Base-by-base conservation (phyloP, 1,284 basidiomycete species). In the Phylloboletellus chloephorus region DNA sequence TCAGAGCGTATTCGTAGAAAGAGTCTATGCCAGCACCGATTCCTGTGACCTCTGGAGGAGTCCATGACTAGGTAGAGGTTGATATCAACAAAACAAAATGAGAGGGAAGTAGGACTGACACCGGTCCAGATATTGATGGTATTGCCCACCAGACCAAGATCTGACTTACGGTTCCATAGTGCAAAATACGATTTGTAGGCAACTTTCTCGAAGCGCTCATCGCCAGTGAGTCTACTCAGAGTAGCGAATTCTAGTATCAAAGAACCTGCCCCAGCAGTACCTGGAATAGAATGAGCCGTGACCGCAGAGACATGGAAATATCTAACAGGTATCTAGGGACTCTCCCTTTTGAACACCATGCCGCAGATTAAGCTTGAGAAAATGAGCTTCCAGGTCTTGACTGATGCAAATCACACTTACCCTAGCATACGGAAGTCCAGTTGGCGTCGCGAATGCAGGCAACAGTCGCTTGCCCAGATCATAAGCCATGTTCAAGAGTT, bases 21-120 rank as follows among this genome's bases (percentile, higher is more conserved):
- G 88, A 92, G 61, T 96, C 92, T 37, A 94, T 82, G 1, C 93
- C 93, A 10, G 93, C 93, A 20, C 93, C 92, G 24, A 93, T 86
- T 4, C 86, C 78, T 23, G 80, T 83, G 5, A 85, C 62, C 49
- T 88, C 84, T 17, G 88, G 88, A 33, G 71, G 66, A 16, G 73
- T 73, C 87, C 87, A 89, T 30, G 60, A 56, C 83, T 87, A 43
- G 13, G 41, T 16, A 3, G 3, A 16, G 41, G 40, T 39, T 37
- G 17, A 42, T 40, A 21, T 25, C 15, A 12, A n/a, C 39, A 35
- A 44, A 37, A 19, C 28, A 31, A 31, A 31, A 8, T 11, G 39
- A 30, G 12, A 24, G 25, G 22, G 17, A 19, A 21, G 17, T 31
- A 37, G 23, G 37, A 72, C 82, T 47, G 55, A 88, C 88, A 46